Base-by-base conservation (phyloP, 148 eudicot genomes). In the Heliosperma pusillum region DNA sequence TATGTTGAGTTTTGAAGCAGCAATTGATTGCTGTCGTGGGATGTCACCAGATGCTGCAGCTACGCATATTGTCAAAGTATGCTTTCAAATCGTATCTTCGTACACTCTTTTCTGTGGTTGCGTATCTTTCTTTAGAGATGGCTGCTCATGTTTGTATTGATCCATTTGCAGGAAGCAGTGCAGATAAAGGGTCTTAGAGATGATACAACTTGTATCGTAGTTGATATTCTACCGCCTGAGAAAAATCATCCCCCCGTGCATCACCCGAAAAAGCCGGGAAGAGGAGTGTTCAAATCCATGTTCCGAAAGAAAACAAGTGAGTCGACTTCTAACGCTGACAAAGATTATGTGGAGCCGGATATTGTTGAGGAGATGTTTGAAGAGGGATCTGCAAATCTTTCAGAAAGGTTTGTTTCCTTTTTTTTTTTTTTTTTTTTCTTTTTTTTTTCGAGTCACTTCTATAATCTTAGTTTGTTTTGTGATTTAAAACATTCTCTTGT, bases 171-270 rank as follows among this genome's bases (percentile, higher is more conserved):
- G 99, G 99, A 90, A 81, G 93, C 99, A 66, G 93, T 95, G 78
- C 84, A 84, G 75, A 71, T 80, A 15, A 92, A 90, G 84, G 99
- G 99, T 77, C 86, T 95, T 53, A 83, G 97, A 77, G 99, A 95
- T 84, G 99, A 95, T 80, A 95, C 99, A 74, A 95, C 99, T 63
- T 95, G 99, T 81, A 90, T 95, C 73, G 97, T 95, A 29, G 83
- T 95, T 58, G 96, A 95, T 76, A 79, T 95, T 66, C 77, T 75
- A 55, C 94, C 88, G 70, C 89, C 86, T 19, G 91, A 89, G 79
- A 95, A 92, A 80, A 79, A 74, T 78, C 82, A 68, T 47, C 85
- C 90, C 66, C 85, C 91, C 26, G 21, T 85, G 79, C 87, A 88
- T 45, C 86, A 93, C 52, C 88, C 83, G 36, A 95, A 90, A 82